Evolutionary conservation across 441 rosid species (phyloP), one percentile per base, ranked within the genome.

Genomic region (Metrosideros polymorpha): DNA sequence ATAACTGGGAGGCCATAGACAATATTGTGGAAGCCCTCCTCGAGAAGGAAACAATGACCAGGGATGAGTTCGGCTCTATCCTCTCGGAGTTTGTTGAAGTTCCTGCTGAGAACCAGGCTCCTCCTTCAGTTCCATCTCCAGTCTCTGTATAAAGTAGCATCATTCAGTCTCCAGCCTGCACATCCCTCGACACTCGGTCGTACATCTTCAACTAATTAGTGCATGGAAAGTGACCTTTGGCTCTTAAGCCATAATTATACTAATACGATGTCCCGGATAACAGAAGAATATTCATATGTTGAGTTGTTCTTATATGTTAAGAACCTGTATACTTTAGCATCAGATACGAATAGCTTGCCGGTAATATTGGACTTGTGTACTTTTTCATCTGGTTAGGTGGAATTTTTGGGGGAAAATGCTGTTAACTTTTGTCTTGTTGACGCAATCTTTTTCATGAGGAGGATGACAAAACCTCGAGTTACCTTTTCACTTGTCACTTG

Each of bases 11-110:
- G n/a, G n/a, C n/a, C 24, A 93, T 95, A 30, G 98, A 97, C 92
- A 95, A 96, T 92, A 93, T 95, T 19, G 97, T 94, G n/a, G 99
- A 97, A 90, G 94, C 96, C 75, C 94, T 97, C 45, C 91, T 95
- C 1, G 97, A 97, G 94, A 97, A 93, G 88, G 99, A 96, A 89
- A 96, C 98, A 1, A 94, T 97, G 92, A 82, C 91, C 0, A 98
- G 97, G 6, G 97, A 95, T 35, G 96, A 97, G 92, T 97, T 95
- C 92, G 89, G 99, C 45, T 96, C 97, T 82, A 93, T 95, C 86
- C 92, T 97, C 30, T n/a, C n/a, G n/a, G n/a, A n/a, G n/a, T n/a
- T n/a, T n/a, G n/a, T n/a, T n/a, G n/a, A n/a, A n/a, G n/a, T n/a
- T n/a, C n/a, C n/a, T n/a, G n/a, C n/a, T n/a, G n/a, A n/a, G n/a